Evolutionary conservation across 495 filamentous ascomycete species (phyloP), one percentile per base, ranked within the genome.

Genomic region (Astrothelium macrocarpum): DNA sequence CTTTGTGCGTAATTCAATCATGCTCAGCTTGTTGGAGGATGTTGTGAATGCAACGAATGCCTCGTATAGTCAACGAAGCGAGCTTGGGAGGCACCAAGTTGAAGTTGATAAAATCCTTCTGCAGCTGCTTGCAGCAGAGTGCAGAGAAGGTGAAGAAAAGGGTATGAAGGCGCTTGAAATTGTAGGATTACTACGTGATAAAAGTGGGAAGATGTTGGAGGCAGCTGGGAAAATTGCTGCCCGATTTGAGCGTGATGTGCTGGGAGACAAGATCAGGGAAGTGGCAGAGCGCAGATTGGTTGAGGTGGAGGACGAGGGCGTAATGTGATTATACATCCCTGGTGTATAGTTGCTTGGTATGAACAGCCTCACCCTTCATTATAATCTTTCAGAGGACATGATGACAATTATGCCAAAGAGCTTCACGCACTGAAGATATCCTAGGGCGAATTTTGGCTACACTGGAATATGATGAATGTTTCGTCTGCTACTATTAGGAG

Each of bases 151-250:
- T 39, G 95, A 97, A 72, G 91, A 96, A 49, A 79, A 87, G 18
- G 94, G 92, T 1, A 96, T 95, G 90, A 91, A 92, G 69, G 94
- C 94, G 9, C 77, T 98, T 32, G 95, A 98, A 75, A 74, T 90
- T 45, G 91, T 92, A 2, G 77, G 78, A 62, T 77, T 96, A 71
- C 85, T 97, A 85, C 79, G 80, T 43, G 90, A 96, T 73, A 77
- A 82, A 43, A 87, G 80, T 63, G 90, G 91, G 26, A 86, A 86
- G 73, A 95, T 95, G 89, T 71, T 93, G 25, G 90, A 94, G 71
- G 87, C 88, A 0, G 91, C 91, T 2, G 83, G 83, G 23, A 95
- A 93, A 80, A 80, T 97, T 43, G 91, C 91, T 4, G 82, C 85
- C 67, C 75, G 91, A 65, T 95, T 90, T 77, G 87, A 85, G 16